Base-by-base conservation (phyloP, 176 grass and related monocot species). In the Avena sativa region DNA sequence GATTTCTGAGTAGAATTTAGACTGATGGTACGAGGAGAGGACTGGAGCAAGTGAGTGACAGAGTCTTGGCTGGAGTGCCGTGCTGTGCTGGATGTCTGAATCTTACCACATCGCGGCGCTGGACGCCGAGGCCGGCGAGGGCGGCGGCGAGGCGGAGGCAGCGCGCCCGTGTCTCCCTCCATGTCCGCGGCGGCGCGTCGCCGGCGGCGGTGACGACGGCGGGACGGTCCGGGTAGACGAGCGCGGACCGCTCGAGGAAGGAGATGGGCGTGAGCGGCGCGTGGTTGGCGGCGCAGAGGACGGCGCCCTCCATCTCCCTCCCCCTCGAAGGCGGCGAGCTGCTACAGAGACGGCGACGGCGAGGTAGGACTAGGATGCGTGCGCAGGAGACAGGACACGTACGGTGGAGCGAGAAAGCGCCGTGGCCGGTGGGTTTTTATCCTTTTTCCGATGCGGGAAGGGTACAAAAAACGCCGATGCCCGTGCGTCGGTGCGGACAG, bases 251-350 rank as follows among this genome's bases (percentile, higher is more conserved):
- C 57, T 95, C 88, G 13, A 98, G 79, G 79, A 98, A 98, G 84
- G 88, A 94, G 57, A 98, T 86, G 56, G 96, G 96, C 36, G 96
- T 92, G 55, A 98, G 96, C 32, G 96, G 96, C 57, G 88, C 81
- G 83, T 98, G 86, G 92, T 98, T 98, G 30, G 96, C 93, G 19
- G 90, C 50, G 81, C 88, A 92, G 44, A 75, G 79, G 65, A 92
- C 75, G 14, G 91, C 72, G 47, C 96, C 96, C 43, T 98, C 96
- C 96, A 98, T 95, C 71, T 57, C 47, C 8, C 47, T 38, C 34
- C 4, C 59, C 9, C 9, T 9, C n/a, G 19, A 10, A 4, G 59
- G 32, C 75, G 23, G 64, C 76, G 59, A 14, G 14, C 43, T 26
- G 63, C 19, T 2, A 49, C 70, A 20, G 72, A 67, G 15, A 55